Conservation (phyloP, 176 grass and related monocot genomes). For the Oryza coarctata region DNA sequence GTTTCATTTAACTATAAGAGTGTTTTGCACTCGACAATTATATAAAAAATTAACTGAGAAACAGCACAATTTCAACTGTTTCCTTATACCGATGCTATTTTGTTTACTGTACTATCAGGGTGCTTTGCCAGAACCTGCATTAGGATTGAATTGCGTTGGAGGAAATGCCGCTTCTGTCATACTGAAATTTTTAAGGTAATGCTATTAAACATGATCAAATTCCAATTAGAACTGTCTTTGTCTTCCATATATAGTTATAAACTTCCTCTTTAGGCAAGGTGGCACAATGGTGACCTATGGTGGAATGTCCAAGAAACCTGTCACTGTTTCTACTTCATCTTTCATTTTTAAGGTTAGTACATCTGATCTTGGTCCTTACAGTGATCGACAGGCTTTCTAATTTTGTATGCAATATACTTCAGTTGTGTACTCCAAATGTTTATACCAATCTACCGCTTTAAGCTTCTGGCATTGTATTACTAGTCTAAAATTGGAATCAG, state of each 20-base stretch:
- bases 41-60: conserved; percentile 1
- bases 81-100: conserved; percentile 10
- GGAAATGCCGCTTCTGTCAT: conserved; percentile 76
- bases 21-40: background rate
- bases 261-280: conserved; percentile 57
- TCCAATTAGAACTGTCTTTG: background rate
- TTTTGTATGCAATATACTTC: background rate
- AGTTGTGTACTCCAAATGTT: background rate
- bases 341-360: conserved; percentile 93
- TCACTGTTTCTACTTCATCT: conserved; percentile 79
- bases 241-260: background rate
- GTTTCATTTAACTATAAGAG: background rate
- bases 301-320: conserved; percentile 94
- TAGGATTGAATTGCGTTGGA: conserved; percentile 97
- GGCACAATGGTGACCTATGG: conserved; percentile 98
- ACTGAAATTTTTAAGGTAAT: conserved; percentile 78
- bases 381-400: background rate
- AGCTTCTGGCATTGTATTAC: background rate
- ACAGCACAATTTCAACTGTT: conserved; percentile 8
- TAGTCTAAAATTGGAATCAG: background rate
- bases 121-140: conserved; percentile 71
- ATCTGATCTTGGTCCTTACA: background rate
- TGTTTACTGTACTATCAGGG: conserved; percentile 48
- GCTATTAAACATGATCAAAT: background rate
- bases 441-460: background rate